Evolutionary conservation across 2,329 filamentous ascomycete species (phyloP), one percentile per base, ranked within the genome.

Genomic region (Thielaviopsis ethacetica): DNA sequence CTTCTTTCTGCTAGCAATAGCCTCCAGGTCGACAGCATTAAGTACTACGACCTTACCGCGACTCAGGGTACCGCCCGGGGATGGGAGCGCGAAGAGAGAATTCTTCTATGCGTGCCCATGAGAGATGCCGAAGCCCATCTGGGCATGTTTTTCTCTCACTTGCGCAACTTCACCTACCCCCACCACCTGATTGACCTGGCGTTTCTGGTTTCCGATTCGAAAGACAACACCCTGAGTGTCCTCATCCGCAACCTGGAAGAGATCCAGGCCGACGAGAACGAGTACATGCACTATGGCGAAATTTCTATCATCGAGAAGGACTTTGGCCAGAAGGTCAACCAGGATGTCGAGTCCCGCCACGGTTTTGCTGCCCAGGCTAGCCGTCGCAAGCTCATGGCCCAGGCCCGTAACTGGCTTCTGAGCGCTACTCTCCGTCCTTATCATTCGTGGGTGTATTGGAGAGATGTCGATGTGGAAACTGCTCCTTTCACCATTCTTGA

Each of bases 361-460:
- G 94, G 93, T 24, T 98, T 98, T 68, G 93, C 91, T 30, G 93
- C 93, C 1, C 93, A 98, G 72, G 93, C 93, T 24, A 87, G 85
- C 64, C 81, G 93, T 66, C 83, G 93, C 71, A 98, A 98, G 75
- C 79, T 95, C 67, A 98, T 98, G 93, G 93, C 93, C 0, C 90
- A 96, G 73, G 93, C 93, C 56, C 82, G 93, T 63, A 98, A 98
- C 72, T 98, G 93, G 93, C 77, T 98, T 57, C 74, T 98, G 59
- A 96, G 90, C 67, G 91, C 93, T 49, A 91, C 93, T 22, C 75
- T 98, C 58, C 83, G 93, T 51, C 93, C 93, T 1, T 94, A 93
- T 57, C 93, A 98, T 69, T 96, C 91, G 63, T 98, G 93, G 93
- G 93, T 98, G 10, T 98, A 98, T 69, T 98, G 93, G 93, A 84